A percentile compares a stretch with the other conserved stretches of the same genome.
phyloP scores from a whole-genome alignment of 495 filamentous ascomycete genomes.

The Saxophila tyrrhenica region DNA sequence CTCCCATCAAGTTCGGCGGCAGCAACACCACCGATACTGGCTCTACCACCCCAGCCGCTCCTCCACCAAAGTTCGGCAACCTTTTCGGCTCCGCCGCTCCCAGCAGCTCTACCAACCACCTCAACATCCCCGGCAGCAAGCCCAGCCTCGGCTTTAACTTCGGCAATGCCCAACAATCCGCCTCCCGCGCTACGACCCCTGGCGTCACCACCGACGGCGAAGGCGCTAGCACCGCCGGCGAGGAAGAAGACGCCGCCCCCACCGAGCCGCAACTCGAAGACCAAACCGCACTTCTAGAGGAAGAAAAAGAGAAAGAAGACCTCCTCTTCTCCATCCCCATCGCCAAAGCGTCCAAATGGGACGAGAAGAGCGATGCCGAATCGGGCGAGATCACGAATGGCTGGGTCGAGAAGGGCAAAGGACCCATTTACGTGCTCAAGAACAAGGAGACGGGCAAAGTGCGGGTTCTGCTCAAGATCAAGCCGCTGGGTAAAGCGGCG shows the following conservation, averaged over 20 bases:
- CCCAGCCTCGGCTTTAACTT: conserved; percentile 18
- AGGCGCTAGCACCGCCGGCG: conserved; percentile 13
- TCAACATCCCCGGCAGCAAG: conserved; percentile 7
- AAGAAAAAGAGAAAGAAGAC: conserved; percentile 16
- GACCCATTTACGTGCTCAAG: conserved; percentile 23
- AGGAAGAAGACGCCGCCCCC: conserved; percentile 9
- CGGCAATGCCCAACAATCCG: conserved; percentile 6
- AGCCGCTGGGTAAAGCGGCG: conserved; percentile 15
- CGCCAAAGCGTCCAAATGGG: conserved; percentile 16
- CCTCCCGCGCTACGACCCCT: conserved; percentile 22
- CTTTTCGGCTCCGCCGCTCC: conserved; percentile 11
- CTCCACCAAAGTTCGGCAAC: conserved; percentile 8
- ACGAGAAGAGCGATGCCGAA: conserved; percentile 11
- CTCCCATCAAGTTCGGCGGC: conserved; percentile 21
- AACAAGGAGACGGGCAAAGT: conserved; percentile 22
- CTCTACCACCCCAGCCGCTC: conserved; percentile 14
- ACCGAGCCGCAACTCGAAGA: conserved; percentile 17
- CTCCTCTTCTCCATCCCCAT: conserved; percentile 18
- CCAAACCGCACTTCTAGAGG: conserved; percentile 16
- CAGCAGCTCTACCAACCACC: neutral
- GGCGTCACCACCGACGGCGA: conserved; percentile 21
- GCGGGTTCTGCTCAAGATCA: conserved; percentile 18
- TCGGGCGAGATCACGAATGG: neutral
- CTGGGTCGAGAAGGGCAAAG: conserved; percentile 21
- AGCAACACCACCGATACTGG: conserved; percentile 1